These are phyloP conservation scores for Aspergillus uvarum DNA, from an alignment of 2,329 filamentous ascomycete species.

Conservation along the genomic window DNA sequence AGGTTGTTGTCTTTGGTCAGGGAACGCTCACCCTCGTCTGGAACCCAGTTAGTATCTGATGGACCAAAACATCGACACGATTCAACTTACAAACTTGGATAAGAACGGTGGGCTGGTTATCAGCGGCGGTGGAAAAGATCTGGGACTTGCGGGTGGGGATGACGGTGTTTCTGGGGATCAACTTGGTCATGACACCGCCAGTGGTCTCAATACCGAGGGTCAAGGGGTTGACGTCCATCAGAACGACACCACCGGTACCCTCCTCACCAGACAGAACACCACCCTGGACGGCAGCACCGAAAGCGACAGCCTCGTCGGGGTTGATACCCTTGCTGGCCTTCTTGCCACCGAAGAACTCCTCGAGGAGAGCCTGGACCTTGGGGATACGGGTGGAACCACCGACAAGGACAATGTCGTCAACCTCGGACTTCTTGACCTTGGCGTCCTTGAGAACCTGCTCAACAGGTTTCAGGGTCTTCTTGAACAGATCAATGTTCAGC, in stretches of 20 bases:
- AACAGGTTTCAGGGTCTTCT: conserved; percentile 98
- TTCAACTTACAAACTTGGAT: conserved; percentile 73
- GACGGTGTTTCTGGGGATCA: conserved; percentile 90
- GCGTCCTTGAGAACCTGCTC: conserved; percentile 98
- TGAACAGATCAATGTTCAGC: conserved; percentile 98
- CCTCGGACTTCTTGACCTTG: conserved; percentile 92
- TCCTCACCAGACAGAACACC: conserved; percentile 90
- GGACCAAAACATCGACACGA: not conserved
- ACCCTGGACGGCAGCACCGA: conserved; percentile 94
- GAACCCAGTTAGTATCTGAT: conserved; percentile 19
- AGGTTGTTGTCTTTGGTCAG: conserved; percentile 97
- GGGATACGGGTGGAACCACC: conserved; percentile 99
- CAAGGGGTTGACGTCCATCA: conserved; percentile 96
- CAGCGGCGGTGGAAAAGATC: conserved; percentile 95
- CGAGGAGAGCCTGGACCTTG: conserved; percentile 90
- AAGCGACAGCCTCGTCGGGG: conserved; percentile 98
- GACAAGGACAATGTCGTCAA: conserved; percentile 95
- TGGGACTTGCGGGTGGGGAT: conserved; percentile 96
- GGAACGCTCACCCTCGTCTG: conserved; percentile 80
- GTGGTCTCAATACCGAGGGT: conserved; percentile 97
- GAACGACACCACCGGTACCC: conserved; percentile 75
- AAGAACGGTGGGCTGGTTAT: conserved; percentile 93
- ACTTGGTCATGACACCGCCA: conserved; percentile 95
- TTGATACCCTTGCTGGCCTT: conserved; percentile 99
- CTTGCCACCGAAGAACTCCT: conserved; percentile 95